phyloP scores from a whole-genome alignment of 169 alveolate species.

The Plasmodium vinckei region DNA sequence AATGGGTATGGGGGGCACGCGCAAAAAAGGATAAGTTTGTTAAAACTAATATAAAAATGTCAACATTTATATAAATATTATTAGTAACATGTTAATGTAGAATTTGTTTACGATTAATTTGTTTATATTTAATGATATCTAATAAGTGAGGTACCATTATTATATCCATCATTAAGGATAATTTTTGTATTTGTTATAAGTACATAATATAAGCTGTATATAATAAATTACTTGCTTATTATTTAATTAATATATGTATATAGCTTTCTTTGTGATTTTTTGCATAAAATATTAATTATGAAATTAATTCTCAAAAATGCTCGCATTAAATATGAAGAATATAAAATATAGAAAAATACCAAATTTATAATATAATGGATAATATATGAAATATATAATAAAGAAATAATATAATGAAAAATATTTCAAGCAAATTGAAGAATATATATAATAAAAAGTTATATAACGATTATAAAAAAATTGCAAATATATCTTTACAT shows the following conservation, averaged over 20 bases:
- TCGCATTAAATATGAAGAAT: background rate
- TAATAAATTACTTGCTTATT: background rate
- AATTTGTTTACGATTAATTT: background rate
- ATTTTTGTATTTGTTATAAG: background rate
- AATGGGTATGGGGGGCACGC: constrained; percentile 2
- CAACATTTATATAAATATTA: constrained; percentile 16
- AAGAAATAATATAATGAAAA: background rate
- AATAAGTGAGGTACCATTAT: background rate
- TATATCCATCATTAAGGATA: background rate
- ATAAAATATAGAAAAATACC: background rate
- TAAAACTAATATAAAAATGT: constrained; percentile 7
- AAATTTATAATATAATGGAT: background rate
- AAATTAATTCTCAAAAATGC: too few species aligned
- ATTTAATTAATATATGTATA: background rate
- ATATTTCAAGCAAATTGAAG: constrained; percentile 7
- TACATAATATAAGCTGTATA: background rate
- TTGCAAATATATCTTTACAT: constrained; percentile 12
- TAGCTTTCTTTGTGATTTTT: background rate
- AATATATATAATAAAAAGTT: constrained; percentile 1
- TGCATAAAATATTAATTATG: background rate
- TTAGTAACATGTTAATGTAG: constrained; percentile 1
- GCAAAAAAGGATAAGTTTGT: constrained; percentile 23
- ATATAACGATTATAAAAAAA: constrained; percentile 1
- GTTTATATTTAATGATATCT: background rate
- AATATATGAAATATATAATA: background rate